phyloP scores from a whole-genome alignment of 2,329 filamentous ascomycete species.

The Cytospora piceae region DNA sequence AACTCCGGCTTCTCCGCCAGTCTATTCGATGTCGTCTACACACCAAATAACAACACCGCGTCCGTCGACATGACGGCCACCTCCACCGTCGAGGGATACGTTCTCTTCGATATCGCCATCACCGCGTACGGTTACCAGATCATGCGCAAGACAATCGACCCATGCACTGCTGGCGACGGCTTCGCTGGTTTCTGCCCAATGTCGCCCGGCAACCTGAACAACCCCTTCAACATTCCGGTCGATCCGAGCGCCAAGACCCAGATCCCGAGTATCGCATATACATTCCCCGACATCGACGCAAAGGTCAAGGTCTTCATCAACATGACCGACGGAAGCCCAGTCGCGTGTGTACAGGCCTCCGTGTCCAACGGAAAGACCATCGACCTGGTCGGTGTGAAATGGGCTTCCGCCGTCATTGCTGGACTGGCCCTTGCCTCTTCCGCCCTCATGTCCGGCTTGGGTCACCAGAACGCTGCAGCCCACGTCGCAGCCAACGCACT shows the following conservation, averaged over 20 bases:
- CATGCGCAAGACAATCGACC: constrained; percentile 65
- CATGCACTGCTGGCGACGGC: constrained; percentile 59
- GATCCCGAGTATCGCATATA: constrained; percentile 80
- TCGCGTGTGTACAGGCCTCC: constrained; percentile 79
- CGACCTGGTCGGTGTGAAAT: constrained; percentile 78
- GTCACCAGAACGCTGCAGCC: constrained; percentile 84
- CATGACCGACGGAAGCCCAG: constrained; percentile 56
- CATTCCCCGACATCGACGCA: constrained; percentile 81
- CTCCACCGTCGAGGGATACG: constrained; percentile 73
- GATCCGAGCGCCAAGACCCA: constrained; percentile 56
- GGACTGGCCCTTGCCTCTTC: constrained; percentile 76
- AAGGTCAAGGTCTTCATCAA: constrained; percentile 76
- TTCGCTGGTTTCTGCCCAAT: constrained; percentile 79
- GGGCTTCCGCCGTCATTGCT: constrained; percentile 78
- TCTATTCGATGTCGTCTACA: constrained; percentile 76
- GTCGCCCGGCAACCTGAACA: constrained; percentile 64
- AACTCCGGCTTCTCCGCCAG: constrained; percentile 80
- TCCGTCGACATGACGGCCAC: constrained; percentile 72
- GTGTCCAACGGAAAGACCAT: constrained; percentile 85
- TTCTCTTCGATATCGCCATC: constrained; percentile 71
- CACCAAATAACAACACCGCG: constrained; percentile 65
- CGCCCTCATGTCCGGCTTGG: constrained; percentile 79
- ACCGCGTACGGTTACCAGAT: constrained; percentile 75
- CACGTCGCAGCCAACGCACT: constrained; percentile 85
- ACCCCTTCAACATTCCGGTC: constrained; percentile 64